Evolutionary conservation across 2,329 filamentous ascomycete species (phyloP).

Genomic region (Malbranchea cinnamomea): DNA sequence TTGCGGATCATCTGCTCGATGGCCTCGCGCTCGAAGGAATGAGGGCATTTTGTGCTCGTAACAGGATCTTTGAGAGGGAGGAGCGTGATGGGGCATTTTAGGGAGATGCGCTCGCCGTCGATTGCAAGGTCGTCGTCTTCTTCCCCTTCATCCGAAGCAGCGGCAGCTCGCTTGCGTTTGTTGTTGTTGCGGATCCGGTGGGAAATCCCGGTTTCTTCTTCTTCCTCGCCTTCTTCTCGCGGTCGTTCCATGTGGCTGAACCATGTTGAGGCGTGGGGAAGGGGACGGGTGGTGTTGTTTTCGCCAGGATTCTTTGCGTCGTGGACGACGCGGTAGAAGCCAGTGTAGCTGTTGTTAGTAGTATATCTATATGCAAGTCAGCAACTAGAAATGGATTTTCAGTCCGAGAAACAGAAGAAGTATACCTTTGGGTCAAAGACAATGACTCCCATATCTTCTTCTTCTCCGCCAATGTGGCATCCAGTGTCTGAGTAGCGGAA

Average conservation of each 20-base stretch:
- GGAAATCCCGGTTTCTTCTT: slow-evolving; percentile 13
- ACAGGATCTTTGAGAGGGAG: slow-evolving; percentile 31
- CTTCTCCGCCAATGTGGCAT: slow-evolving; percentile 21
- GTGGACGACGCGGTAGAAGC: slow-evolving; percentile 47
- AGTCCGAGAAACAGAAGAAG: slow-evolving; percentile 1
- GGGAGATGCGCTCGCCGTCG: slow-evolving; percentile 28
- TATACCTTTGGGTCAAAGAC: slow-evolving; percentile 29
- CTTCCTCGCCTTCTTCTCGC: not conserved
- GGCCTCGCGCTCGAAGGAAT: slow-evolving; percentile 34
- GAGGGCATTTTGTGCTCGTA: slow-evolving; percentile 34
- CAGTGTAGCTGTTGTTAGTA: slow-evolving; percentile 43
- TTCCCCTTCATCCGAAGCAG: not conserved
- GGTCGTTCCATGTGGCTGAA: slow-evolving; percentile 31
- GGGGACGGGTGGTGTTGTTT: slow-evolving; percentile 30
- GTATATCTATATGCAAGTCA: slow-evolving; percentile 32
- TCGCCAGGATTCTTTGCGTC: slow-evolving; percentile 42
- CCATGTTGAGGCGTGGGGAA: slow-evolving; percentile 47
- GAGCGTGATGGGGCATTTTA: slow-evolving; percentile 35
- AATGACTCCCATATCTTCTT: slow-evolving; percentile 21
- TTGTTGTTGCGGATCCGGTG: slow-evolving; percentile 10
- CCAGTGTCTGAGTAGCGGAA: slow-evolving; percentile 23
- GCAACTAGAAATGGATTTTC: slow-evolving; percentile 3
- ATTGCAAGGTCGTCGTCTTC: slow-evolving; percentile 31
- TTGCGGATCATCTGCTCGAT: slow-evolving; percentile 32
- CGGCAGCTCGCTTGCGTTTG: slow-evolving; percentile 5